These are phyloP conservation scores for Leccinum angustisporum DNA, from an alignment of 1,284 basidiomycete genomes.

Conservation along the genomic window DNA sequence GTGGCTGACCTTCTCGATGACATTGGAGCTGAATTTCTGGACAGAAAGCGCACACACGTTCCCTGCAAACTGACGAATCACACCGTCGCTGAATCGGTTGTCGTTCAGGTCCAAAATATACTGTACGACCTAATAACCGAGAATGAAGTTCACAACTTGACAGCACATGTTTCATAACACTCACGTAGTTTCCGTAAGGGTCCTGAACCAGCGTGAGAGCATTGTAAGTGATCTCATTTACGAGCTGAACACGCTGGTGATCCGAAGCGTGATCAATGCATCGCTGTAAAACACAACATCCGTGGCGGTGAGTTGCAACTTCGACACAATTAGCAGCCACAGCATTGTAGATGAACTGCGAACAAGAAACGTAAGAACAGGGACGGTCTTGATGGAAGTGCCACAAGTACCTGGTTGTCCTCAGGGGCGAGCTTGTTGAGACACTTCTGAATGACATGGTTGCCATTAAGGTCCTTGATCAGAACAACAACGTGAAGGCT, in stretches of 20 bases:
- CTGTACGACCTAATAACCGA: constrained; percentile 77
- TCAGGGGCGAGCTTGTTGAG: constrained; percentile 96
- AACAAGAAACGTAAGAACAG: constrained; percentile 5
- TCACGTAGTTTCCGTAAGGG: constrained; percentile 94
- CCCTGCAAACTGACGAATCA: constrained; percentile 96
- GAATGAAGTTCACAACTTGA: constrained; percentile 4
- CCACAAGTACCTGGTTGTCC: constrained; percentile 84
- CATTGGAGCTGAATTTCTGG: constrained; percentile 97
- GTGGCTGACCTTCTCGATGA: constrained; percentile 81
- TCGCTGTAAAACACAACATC: constrained; percentile 97
- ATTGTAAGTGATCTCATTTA: constrained; percentile 99
- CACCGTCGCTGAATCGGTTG: constrained; percentile 94
- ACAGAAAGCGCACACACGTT: constrained; percentile 98
- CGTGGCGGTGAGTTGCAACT: constrained; percentile 98
- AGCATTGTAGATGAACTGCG: constrained; percentile 97
- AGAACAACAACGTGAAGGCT: constrained; percentile 97
- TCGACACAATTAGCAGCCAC: constrained; percentile 99
- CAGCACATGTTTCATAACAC: constrained; percentile 28
- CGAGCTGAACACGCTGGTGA: constrained; percentile 92
- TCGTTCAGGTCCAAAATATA: constrained; percentile 98
- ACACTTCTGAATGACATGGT: constrained; percentile 99
- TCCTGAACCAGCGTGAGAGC: constrained; percentile 98
- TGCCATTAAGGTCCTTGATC: constrained; percentile 99
- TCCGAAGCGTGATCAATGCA: constrained; percentile 99
- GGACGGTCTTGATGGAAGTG: neutral